phyloP scores from a whole-genome alignment of 345 rosid genomes.

The Moricandia arvensis region DNA sequence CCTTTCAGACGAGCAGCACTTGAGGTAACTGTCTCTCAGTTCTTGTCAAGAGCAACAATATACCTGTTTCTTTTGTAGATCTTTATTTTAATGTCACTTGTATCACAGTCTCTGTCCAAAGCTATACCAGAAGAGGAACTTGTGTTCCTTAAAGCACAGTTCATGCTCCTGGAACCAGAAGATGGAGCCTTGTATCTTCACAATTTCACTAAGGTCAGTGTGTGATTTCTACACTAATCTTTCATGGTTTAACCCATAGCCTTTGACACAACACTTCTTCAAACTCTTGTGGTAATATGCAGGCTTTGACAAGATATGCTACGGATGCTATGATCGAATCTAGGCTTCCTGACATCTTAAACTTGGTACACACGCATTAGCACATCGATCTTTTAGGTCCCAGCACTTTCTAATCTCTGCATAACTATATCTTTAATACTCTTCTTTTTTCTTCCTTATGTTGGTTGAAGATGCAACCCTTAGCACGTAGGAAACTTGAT shows the following conservation, averaged over 20 bases:
- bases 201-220: neutral
- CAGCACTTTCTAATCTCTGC: neutral
- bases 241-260: neutral
- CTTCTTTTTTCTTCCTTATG: neutral
- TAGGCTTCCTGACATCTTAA: conserved; percentile 68
- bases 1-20: conserved; percentile 81
- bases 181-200: neutral
- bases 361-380: conserved; percentile 43
- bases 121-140: neutral
- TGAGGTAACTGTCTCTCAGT: conserved; percentile 48
- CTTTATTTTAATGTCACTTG: conserved; percentile 15
- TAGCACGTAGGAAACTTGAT: conserved; percentile 67
- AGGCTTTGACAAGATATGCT: conserved; percentile 66
- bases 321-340: conserved; percentile 87
- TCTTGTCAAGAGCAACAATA: neutral
- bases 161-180: neutral
- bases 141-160: neutral
- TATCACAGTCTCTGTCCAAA: neutral
- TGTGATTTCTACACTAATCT: neutral
- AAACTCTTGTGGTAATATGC: conserved; percentile 26
- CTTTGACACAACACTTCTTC: neutral
- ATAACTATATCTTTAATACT: neutral
- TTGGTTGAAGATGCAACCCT: conserved; percentile 36
- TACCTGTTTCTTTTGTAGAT: neutral
- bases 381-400: neutral